phyloP scores from a whole-genome alignment of 257 asterid genomes.

The Echium plantagineum region DNA sequence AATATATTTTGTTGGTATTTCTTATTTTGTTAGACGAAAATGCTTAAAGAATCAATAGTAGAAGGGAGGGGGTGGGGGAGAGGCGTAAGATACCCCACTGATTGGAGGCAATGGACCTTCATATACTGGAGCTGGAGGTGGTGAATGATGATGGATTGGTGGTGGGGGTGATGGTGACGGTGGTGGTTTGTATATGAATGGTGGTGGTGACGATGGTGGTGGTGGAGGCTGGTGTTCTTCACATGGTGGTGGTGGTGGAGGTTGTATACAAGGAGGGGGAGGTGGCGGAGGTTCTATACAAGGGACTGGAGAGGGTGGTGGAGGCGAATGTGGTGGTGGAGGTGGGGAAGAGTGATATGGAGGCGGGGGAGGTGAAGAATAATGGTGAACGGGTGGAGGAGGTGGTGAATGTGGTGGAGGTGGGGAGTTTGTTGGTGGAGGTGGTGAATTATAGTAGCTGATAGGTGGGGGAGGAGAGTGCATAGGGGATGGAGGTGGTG shows the following conservation, averaged over 20 bases:
- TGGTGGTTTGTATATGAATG: slow-evolving; percentile 19
- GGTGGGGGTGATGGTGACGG: slow-evolving; percentile 19
- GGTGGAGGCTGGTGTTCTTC: slow-evolving; percentile 12
- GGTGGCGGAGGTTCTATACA: slow-evolving; percentile 27
- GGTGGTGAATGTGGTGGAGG: slow-evolving; percentile 17
- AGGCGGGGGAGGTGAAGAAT: slow-evolving; percentile 50
- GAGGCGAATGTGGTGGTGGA: slow-evolving; percentile 37
- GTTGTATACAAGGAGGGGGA: slow-evolving; percentile 36
- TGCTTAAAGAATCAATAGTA: slow-evolving; percentile 70
- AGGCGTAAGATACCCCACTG: slow-evolving; percentile 58
- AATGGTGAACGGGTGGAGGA: slow-evolving; percentile 8
- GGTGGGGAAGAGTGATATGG: slow-evolving; percentile 22
- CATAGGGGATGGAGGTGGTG: slow-evolving; percentile 24
- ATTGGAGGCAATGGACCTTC: slow-evolving; percentile 84
- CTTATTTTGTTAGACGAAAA: slow-evolving; percentile 35
- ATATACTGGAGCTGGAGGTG: slow-evolving; percentile 67
- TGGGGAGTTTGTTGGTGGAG: slow-evolving; percentile 2
- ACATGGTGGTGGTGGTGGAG: slow-evolving; percentile 22
- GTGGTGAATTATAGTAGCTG: slow-evolving; percentile 1
- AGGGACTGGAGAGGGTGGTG: slow-evolving; percentile 44
- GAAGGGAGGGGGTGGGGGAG: slow-evolving; percentile 91
- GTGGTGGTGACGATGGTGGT: slow-evolving; percentile 17
- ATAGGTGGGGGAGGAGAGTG: slow-evolving; percentile 24
- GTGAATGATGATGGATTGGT: slow-evolving; percentile 17
- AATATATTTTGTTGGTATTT: slow-evolving; percentile 3